These are phyloP conservation scores for Cicer arietinum DNA, from an alignment of 306 rosid genomes.

Conservation along the genomic window DNA sequence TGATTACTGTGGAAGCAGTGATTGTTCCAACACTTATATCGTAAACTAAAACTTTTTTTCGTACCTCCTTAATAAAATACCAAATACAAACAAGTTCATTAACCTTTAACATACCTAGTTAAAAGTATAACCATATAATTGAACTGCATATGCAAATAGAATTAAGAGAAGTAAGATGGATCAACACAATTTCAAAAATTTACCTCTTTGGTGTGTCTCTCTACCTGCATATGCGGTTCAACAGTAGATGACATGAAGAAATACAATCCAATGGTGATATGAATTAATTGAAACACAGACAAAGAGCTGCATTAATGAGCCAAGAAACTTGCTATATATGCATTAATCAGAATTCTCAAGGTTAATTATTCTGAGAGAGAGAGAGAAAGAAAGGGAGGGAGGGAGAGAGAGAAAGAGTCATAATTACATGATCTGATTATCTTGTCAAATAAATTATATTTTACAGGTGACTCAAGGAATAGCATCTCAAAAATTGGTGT, in stretches of 20 bases:
- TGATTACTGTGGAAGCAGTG: neutral
- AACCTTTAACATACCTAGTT: neutral
- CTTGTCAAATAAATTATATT: conserved; percentile 45
- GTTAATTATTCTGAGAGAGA: neutral
- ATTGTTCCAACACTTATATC: neutral
- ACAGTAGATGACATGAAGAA: neutral
- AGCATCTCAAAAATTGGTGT: conserved; percentile 50
- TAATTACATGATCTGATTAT: conserved; percentile 40
- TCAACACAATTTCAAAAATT: neutral
- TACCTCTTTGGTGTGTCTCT: neutral
- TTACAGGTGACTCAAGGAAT: conserved; percentile 47
- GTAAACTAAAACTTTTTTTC: neutral
- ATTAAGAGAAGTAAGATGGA: neutral
- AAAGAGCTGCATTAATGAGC: conserved; percentile 16
- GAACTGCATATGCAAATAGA: conserved; percentile 3
- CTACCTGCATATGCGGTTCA: neutral
- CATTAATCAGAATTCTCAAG: conserved; percentile 39
- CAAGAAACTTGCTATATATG: conserved; percentile 27
- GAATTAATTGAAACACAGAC: conserved; percentile 16
- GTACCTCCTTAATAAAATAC: neutral
- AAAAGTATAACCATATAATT: conserved; percentile 5
- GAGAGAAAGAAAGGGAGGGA: neutral
- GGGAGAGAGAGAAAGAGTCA: conserved; percentile 23
- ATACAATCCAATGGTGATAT: neutral
- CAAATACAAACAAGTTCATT: neutral